Conservation (phyloP, 108 stramenopile species). For the Schizochytrium sp. region DNA sequence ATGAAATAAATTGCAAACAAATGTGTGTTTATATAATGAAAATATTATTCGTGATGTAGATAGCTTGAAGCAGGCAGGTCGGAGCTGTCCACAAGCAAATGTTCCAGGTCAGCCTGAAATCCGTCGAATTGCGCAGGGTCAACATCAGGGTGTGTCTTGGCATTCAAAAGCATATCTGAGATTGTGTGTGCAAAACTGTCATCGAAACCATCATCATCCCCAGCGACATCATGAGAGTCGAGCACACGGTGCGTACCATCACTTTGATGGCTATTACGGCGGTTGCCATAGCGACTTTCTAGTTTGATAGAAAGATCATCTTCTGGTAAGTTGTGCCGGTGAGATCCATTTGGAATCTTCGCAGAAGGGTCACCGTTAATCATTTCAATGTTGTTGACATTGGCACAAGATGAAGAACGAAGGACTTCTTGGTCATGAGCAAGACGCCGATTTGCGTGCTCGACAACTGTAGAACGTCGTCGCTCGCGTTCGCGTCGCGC, state of each 20-base stretch:
- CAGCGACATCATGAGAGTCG: not conserved
- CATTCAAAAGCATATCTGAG: conserved; percentile 10
- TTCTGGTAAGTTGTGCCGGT: too few relatives aligned
- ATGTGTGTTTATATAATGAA: too few relatives aligned
- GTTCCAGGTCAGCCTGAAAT: not conserved
- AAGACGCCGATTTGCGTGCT: conserved; percentile 1
- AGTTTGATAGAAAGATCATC: not conserved
- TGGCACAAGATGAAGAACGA: not conserved
- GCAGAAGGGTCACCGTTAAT: too few relatives aligned
- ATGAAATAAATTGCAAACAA: too few relatives aligned
- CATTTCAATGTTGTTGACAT: not conserved
- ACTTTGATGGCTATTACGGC: not conserved
- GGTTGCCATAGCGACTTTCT: not conserved
- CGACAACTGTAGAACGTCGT: not conserved
- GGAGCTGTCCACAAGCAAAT: not conserved
- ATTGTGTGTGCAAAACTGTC: conserved; percentile 21
- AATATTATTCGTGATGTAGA: not conserved
- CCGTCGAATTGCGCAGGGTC: not conserved
- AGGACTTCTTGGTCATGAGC: not conserved
- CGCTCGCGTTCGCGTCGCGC: conserved; percentile 23
- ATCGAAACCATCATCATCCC: not conserved
- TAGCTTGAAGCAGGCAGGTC: not conserved
- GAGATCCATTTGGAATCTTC: too few relatives aligned
- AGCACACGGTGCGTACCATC: not conserved
- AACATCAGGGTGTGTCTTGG: conserved; percentile 26